Evolutionary conservation across 2,329 filamentous ascomycete species (phyloP).

Genomic region (Cryoendolithus antarcticus): DNA sequence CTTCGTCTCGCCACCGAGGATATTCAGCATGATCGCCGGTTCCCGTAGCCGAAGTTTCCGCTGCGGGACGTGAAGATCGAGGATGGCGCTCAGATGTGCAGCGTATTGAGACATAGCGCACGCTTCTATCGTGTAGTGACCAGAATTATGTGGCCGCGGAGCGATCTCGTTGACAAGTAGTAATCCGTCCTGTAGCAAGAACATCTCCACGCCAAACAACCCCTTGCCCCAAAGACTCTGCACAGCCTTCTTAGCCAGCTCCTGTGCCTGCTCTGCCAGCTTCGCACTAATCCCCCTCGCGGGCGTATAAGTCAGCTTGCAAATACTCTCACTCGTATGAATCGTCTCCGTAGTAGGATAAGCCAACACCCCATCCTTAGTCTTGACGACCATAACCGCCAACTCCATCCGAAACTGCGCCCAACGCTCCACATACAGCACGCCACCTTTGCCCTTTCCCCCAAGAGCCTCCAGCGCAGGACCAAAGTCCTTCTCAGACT

Average conservation of each 20-base stretch:
- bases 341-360: slow-evolving; percentile 91
- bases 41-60: slow-evolving; percentile 44
- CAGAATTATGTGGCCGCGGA: slow-evolving; percentile 76
- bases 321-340: slow-evolving; percentile 79
- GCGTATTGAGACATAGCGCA: slow-evolving; percentile 85
- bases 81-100: slow-evolving; percentile 74
- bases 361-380: slow-evolving; percentile 58
- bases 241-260: slow-evolving; percentile 68
- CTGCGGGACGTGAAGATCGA: slow-evolving; percentile 48
- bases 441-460: slow-evolving; percentile 37
- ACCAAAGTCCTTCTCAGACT: slow-evolving; percentile 45
- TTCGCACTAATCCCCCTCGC: slow-evolving; percentile 55
- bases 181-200: slow-evolving; percentile 59
- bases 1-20: slow-evolving; percentile 56
- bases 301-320: slow-evolving; percentile 81
- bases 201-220: slow-evolving; percentile 95
- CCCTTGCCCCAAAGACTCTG: slow-evolving; percentile 74
- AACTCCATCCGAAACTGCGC: slow-evolving; percentile 76
- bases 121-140: slow-evolving; percentile 90
- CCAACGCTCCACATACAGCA: slow-evolving; percentile 80
- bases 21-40: slow-evolving; percentile 64
- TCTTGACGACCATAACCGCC: slow-evolving; percentile 89
- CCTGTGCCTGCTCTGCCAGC: slow-evolving; percentile 54
- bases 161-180: slow-evolving; percentile 81
- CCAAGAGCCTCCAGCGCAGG: slow-evolving; percentile 59